A percentile compares a stretch with the other conserved stretches of the same genome.
phyloP scores from a whole-genome alignment of 495 filamentous ascomycete species.

The Neurospora sp. region DNA sequence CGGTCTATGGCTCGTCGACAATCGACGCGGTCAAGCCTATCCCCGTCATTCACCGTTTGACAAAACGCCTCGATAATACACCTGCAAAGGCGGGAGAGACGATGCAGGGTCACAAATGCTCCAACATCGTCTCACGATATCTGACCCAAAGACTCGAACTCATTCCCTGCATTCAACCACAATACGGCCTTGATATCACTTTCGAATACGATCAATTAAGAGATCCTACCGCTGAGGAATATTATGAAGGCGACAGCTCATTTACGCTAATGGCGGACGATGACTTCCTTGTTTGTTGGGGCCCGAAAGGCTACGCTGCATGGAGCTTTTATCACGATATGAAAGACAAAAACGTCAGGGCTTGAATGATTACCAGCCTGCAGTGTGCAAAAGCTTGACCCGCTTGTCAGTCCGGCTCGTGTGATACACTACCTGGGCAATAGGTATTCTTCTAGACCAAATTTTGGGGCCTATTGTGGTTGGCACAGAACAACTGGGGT shows the following conservation, averaged over 20 bases:
- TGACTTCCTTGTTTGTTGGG: not conserved
- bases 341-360: not conserved
- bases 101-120: not conserved
- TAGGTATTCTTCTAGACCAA: not conserved
- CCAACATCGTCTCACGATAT: not conserved
- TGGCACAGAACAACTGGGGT: not conserved
- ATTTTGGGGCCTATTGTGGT: not conserved
- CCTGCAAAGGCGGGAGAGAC: not conserved
- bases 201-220: not conserved
- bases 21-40: not conserved
- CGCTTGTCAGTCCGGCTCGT: not conserved
- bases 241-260: not conserved
- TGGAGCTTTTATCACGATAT: constrained; percentile 12
- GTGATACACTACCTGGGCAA: not conserved
- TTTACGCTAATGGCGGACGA: not conserved
- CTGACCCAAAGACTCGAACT: not conserved
- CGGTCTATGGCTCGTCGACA: not conserved
- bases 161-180: not conserved
- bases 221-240: too few relatives aligned
- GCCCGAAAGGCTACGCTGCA: not conserved
- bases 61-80: not conserved
- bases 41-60: not conserved
- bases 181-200: not conserved
- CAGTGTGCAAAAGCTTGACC: not conserved
- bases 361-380: not conserved